Base-by-base conservation (phyloP, 2,329 filamentous ascomycete genomes). In the Diaporthe destruens region DNA sequence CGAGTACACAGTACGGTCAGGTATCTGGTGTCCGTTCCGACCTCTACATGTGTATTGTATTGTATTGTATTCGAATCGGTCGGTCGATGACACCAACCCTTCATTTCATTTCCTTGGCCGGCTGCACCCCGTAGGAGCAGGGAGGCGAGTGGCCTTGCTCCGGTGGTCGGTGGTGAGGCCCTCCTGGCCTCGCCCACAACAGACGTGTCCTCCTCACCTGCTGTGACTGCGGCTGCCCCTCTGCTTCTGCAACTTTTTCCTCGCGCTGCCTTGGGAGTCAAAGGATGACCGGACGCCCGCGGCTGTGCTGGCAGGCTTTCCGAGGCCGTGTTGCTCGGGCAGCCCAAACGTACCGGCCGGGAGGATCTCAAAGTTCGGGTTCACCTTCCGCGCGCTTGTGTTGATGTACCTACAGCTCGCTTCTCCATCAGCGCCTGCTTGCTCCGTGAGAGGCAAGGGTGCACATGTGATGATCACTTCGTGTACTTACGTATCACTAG, bases 341-440 rank as follows among this genome's bases (percentile, higher is more conserved):
- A 56, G 59, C 3, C 75, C 77, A 70, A 80, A 83, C 68, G 82
- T 84, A 14, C 83, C 83, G 8, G 81, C 82, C 16, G 82, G 82
- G 12, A 84, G 74, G 12, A 85, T 76, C 72, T 84, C 81, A 53
- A 84, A 84, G 0, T 79, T 80, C 6, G 79, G 76, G 75, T 84
- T 84, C 32, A 83, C 80, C 63, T 79, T 80, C n/a, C 83, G 77
- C 6, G 78, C 73, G 18, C 74, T 72, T 18, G 79, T 80, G 73
- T 83, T 84, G 56, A 78, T 71, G 70, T 82, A 80, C 23, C 72
- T 74, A 14, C 16, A 16, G 4, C 11, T 39, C 12, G 16, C 16
- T 25, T 23, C 32, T 14, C 18, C 34, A 34, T 74, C 23, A 70
- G 71, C 44, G 25, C n/a, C 11, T 39, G 9, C 25, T n/a, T 29